phyloP scores from a whole-genome alignment of 495 filamentous ascomycete species.

The Aspergillus haitiensis region DNA sequence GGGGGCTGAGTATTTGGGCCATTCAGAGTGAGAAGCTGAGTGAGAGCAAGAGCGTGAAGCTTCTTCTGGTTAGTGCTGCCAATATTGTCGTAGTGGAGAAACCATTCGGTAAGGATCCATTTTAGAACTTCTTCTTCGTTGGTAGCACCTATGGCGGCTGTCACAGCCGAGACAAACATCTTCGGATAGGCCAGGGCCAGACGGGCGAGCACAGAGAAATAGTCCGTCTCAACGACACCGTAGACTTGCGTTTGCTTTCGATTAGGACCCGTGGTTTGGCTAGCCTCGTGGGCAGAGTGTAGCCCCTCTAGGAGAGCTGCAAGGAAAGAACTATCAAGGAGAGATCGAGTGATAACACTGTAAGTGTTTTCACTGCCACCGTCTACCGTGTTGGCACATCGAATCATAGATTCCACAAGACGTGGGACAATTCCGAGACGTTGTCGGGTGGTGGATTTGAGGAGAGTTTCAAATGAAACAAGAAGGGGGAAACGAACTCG shows the following conservation, averaged over 20 bases:
- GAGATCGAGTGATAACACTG: constrained; percentile 61
- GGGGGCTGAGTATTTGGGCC: constrained; percentile 48
- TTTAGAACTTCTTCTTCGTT: constrained; percentile 52
- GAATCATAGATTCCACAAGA: constrained; percentile 70
- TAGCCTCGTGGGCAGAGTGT: constrained; percentile 66
- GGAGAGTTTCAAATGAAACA: constrained; percentile 55
- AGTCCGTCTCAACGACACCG: constrained; percentile 73
- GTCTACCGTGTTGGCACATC: constrained; percentile 66
- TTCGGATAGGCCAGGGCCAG: constrained; percentile 68
- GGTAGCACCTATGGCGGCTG: constrained; percentile 31
- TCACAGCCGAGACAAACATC: constrained; percentile 59
- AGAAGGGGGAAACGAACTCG: constrained; percentile 58
- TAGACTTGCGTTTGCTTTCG: constrained; percentile 61
- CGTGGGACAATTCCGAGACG: constrained; percentile 64
- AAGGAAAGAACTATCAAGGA: constrained; percentile 68
- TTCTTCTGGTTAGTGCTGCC: constrained; percentile 73
- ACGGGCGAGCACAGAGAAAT: constrained; percentile 78
- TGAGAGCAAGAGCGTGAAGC: constrained; percentile 77
- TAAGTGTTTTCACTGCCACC: constrained; percentile 65
- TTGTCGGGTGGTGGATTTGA: constrained; percentile 57
- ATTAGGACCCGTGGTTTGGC: constrained; percentile 76
- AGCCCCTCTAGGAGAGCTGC: constrained; percentile 67
- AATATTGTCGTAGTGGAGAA: constrained; percentile 80
- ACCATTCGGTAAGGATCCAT: constrained; percentile 88
- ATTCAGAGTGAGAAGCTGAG: constrained; percentile 69